A percentile compares a stretch with the other conserved stretches of the same genome.
Evolutionary conservation across 1,139 yeast genomes (phyloP).

Genomic region (Zygosaccharomyces pseudobailii): DNA sequence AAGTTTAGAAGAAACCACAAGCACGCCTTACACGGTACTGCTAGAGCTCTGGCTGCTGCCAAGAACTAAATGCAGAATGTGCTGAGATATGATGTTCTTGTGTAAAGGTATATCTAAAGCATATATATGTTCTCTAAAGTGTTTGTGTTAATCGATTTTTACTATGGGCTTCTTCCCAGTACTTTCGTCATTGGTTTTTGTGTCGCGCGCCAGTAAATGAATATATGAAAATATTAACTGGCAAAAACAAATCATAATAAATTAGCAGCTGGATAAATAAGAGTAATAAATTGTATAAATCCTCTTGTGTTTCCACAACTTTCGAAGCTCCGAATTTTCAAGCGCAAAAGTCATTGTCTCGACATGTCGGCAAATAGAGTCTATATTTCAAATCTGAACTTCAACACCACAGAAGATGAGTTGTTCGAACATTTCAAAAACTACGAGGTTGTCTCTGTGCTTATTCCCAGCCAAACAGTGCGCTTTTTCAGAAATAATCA

Average conservation of each 20-base stretch:
- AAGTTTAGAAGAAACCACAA: constrained; percentile 99
- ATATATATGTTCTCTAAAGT: constrained; percentile 4
- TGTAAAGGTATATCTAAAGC: constrained; percentile 3
- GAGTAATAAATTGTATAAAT: too few species aligned
- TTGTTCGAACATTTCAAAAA: constrained; percentile 41
- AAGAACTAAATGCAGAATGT: constrained; percentile 20
- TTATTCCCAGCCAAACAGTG: constrained; percentile 54
- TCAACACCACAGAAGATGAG: constrained; percentile 49
- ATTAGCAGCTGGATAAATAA: background rate
- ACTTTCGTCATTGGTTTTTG: background rate
- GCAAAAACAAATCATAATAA: background rate
- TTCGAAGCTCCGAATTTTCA: too few species aligned
- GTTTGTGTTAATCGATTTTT: constrained; percentile 4
- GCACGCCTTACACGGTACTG: constrained; percentile 97
- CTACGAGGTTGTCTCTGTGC: constrained; percentile 37
- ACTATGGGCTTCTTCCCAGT: background rate
- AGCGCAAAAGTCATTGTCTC: too few species aligned
- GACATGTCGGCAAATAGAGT: constrained; percentile 26
- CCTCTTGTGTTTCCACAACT: too few species aligned
- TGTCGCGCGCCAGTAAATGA: constrained; percentile 3
- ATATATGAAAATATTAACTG: background rate
- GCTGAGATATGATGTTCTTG: constrained; percentile 3
- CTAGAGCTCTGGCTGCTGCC: constrained; percentile 79
- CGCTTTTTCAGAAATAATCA: constrained; percentile 40
- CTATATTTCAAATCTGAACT: constrained; percentile 51